A percentile compares a stretch with the other conserved stretches of the same genome.
phyloP scores from a whole-genome alignment of 306 rosid species.

The Trichosanthes truncata region DNA sequence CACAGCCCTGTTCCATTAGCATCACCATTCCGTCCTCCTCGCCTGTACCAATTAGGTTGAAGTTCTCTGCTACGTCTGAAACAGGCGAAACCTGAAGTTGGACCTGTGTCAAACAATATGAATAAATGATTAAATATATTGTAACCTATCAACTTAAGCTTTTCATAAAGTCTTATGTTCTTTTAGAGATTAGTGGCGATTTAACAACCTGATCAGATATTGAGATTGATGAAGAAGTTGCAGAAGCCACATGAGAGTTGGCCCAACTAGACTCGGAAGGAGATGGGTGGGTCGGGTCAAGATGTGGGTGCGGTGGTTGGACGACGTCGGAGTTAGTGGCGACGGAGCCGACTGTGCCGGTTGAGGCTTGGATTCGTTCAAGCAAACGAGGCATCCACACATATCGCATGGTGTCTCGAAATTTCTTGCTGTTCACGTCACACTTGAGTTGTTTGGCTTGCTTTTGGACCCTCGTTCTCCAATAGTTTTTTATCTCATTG shows the following conservation, averaged over 20 bases:
- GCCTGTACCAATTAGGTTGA: background rate
- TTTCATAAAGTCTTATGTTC: background rate
- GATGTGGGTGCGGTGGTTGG: background rate
- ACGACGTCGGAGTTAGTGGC: background rate
- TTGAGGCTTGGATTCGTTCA: conserved; percentile 50
- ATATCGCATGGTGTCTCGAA: conserved; percentile 68
- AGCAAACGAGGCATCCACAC: conserved; percentile 86
- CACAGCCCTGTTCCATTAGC: background rate
- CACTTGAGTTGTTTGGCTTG: conserved; percentile 85
- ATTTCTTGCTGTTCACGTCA: conserved; percentile 78
- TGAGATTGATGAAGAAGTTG: background rate
- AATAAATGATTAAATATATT: background rate
- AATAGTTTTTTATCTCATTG: conserved; percentile 85
- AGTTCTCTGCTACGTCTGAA: conserved; percentile 18
- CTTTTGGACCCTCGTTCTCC: conserved; percentile 95
- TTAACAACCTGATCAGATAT: background rate
- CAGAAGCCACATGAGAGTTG: background rate
- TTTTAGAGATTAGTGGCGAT: background rate
- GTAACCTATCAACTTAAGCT: background rate
- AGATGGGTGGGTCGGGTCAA: background rate
- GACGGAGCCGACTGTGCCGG: background rate
- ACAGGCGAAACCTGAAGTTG: conserved; percentile 13
- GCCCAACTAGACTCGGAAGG: background rate
- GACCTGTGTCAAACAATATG: background rate
- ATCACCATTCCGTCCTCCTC: conserved; percentile 8